Percentiles rank a stretch among this genome's conserved stretches.
Evolutionary conservation across 2,329 filamentous ascomycete genomes (phyloP).

Genomic region (Pestalotiopsis sp.): DNA sequence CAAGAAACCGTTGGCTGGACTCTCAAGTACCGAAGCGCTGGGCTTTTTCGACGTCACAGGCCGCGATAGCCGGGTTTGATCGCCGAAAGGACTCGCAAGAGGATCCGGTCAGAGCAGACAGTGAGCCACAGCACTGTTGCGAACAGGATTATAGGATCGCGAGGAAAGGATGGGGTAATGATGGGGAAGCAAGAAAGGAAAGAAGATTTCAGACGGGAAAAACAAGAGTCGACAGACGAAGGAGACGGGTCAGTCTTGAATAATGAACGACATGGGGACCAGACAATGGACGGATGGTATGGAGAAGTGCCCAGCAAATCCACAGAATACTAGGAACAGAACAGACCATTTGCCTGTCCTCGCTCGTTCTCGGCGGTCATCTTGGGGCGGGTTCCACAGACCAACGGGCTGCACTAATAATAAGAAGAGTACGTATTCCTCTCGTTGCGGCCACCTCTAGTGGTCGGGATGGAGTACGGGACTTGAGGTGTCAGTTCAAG

Average conservation of each 20-base stretch:
- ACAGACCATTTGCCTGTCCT: background rate
- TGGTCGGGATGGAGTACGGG: background rate
- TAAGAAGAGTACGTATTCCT: slow-evolving; percentile 5
- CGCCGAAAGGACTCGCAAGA: background rate
- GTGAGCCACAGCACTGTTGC: background rate
- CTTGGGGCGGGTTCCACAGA: slow-evolving; percentile 9
- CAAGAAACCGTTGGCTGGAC: slow-evolving; percentile 5
- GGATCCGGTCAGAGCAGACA: background rate
- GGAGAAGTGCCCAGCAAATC: background rate
- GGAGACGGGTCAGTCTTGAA: background rate
- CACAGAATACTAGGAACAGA: background rate
- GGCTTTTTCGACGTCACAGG: slow-evolving; percentile 1
- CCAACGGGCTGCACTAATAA: background rate
- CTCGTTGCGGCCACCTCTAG: background rate
- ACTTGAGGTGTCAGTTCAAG: background rate
- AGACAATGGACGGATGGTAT: background rate
- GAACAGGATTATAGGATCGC: background rate
- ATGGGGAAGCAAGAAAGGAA: slow-evolving; percentile 6
- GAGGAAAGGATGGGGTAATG: background rate
- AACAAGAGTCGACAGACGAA: background rate
- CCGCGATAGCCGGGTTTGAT: slow-evolving; percentile 5
- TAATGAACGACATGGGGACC: background rate
- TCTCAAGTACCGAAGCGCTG: slow-evolving; percentile 2
- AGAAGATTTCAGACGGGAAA: slow-evolving; percentile 25
- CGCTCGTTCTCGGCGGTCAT: background rate